A percentile compares a stretch with the other conserved stretches of the same genome.
These are phyloP conservation scores for Azolla pinnata DNA, from an alignment of 75 land plant species.

Conservation along the genomic window DNA sequence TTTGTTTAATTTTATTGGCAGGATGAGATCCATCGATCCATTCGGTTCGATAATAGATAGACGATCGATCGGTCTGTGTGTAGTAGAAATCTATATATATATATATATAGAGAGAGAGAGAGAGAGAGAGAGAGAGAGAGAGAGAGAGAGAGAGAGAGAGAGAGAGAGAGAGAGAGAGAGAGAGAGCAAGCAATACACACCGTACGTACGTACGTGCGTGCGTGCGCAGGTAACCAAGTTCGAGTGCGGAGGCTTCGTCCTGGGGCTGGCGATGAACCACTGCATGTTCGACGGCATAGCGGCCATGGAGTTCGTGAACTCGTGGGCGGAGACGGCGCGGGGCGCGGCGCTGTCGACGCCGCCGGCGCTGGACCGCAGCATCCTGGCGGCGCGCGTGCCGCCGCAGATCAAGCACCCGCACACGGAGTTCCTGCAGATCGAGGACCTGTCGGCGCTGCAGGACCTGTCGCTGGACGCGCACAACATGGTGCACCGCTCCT, in stretches of 20 bases:
- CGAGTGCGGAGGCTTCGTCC: slow-evolving; percentile 67
- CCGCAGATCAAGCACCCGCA: slow-evolving; percentile 48
- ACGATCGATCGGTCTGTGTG: no score
- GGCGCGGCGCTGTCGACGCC: slow-evolving; percentile 45
- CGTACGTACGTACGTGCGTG: not conserved
- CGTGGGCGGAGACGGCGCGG: slow-evolving; percentile 75
- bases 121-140: no score
- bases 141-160: no score
- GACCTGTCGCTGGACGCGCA: slow-evolving; percentile 23
- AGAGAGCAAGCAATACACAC: not conserved
- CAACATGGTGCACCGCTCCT: slow-evolving; percentile 40
- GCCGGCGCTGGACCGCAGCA: slow-evolving; percentile 48
- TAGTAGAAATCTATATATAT: no score
- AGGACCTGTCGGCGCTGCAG: slow-evolving; percentile 36
- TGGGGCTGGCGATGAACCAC: slow-evolving; percentile 78
- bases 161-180: no score
- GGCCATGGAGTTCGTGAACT: slow-evolving; percentile 74
- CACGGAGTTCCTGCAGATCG: slow-evolving; percentile 57
- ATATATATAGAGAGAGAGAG: no score
- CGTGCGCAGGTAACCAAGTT: slow-evolving; percentile 53
- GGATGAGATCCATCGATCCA: no score
- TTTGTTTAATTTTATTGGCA: not conserved
- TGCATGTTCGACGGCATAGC: slow-evolving; percentile 81
- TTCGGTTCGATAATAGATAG: no score
- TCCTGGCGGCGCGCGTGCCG: slow-evolving; percentile 39